phyloP scores from a whole-genome alignment of 768 basidiomycete genomes.

The Hemileccinum rubropunctum region DNA sequence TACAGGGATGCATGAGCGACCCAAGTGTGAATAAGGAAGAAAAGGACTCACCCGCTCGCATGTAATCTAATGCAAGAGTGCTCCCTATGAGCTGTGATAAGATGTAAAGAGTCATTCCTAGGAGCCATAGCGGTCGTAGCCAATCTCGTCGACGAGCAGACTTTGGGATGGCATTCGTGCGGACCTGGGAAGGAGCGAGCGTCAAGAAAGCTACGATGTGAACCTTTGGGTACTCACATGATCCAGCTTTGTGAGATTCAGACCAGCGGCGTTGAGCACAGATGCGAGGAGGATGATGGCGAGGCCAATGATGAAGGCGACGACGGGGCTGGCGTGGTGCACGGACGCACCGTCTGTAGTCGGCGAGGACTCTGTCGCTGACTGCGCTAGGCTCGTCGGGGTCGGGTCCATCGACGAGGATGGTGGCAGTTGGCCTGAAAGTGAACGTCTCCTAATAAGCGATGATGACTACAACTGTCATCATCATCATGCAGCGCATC shows the following conservation, averaged over 20 bases:
- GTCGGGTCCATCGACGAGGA: slow-evolving; percentile 22
- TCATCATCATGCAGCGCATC: slow-evolving; percentile 28
- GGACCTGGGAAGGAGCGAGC: slow-evolving; percentile 43
- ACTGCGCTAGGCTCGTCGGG: slow-evolving; percentile 14
- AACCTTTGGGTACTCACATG: slow-evolving; percentile 52
- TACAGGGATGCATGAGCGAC: slow-evolving; percentile 13
- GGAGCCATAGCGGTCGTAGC: slow-evolving; percentile 83
- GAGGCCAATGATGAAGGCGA: slow-evolving; percentile 82
- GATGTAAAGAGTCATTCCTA: slow-evolving; percentile 94
- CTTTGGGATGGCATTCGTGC: slow-evolving; percentile 75
- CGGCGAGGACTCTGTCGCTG: slow-evolving; percentile 10
- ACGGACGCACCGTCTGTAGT: slow-evolving; percentile 25
- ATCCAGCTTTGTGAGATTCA: slow-evolving; percentile 93
- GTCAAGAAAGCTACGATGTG: slow-evolving; percentile 1
- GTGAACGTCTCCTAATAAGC: slow-evolving; percentile 20
- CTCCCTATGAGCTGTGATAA: slow-evolving; percentile 85
- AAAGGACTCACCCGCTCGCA: slow-evolving; percentile 65
- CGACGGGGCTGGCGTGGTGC: slow-evolving; percentile 53
- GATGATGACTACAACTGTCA: not conserved
- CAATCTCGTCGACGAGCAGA: slow-evolving; percentile 71
- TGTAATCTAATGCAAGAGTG: slow-evolving; percentile 83
- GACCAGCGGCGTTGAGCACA: slow-evolving; percentile 86
- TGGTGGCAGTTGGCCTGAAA: not conserved
- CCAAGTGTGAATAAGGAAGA: not conserved
- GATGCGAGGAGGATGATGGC: slow-evolving; percentile 81